A percentile compares a stretch with the other conserved stretches of the same genome.
These are phyloP conservation scores for Verticillium longisporum DNA, from an alignment of 2,329 filamentous ascomycete genomes.

Conservation along the genomic window DNA sequence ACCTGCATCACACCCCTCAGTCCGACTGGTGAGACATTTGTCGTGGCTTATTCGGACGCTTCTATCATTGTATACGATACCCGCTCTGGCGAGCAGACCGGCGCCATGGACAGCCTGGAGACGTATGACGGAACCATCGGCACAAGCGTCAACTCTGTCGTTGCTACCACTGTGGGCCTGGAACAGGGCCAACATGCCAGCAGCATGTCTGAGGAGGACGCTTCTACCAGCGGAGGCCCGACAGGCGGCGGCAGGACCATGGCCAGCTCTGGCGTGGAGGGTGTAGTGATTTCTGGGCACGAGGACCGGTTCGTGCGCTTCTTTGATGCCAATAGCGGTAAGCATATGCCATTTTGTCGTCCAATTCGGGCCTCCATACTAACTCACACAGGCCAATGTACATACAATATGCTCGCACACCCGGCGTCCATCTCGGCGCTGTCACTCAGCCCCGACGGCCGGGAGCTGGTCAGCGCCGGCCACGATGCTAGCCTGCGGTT, in stretches of 20 bases:
- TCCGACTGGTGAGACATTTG: constrained; percentile 75
- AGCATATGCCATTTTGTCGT: constrained; percentile 22
- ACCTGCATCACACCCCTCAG: constrained; percentile 93
- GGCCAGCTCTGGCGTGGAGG: constrained; percentile 76
- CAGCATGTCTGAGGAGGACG: constrained; percentile 66
- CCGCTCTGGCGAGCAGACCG: constrained; percentile 81
- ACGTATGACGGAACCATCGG: constrained; percentile 79
- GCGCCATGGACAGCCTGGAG: constrained; percentile 87
- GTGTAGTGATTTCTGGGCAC: constrained; percentile 91
- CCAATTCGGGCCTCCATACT: background rate
- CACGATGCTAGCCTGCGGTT: constrained; percentile 94
- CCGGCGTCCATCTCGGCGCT: constrained; percentile 88
- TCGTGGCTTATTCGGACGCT: constrained; percentile 87
- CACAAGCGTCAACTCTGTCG: constrained; percentile 84
- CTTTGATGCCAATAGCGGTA: constrained; percentile 98
- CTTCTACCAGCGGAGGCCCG: constrained; percentile 64
- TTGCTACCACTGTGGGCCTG: constrained; percentile 76
- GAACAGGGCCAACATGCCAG: constrained; percentile 60
- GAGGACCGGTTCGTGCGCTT: constrained; percentile 95
- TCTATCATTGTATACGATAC: constrained; percentile 91
- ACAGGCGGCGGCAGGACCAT: constrained; percentile 61
- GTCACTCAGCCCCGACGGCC: constrained; percentile 85
- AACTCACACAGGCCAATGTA: constrained; percentile 74
- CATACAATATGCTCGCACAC: constrained; percentile 97
- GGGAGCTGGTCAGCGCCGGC: constrained; percentile 89